Percentiles rank a stretch among this genome's conserved stretches.
phyloP scores from a whole-genome alignment of 208 protist genomes.

The Trypanosoma vivax region DNA sequence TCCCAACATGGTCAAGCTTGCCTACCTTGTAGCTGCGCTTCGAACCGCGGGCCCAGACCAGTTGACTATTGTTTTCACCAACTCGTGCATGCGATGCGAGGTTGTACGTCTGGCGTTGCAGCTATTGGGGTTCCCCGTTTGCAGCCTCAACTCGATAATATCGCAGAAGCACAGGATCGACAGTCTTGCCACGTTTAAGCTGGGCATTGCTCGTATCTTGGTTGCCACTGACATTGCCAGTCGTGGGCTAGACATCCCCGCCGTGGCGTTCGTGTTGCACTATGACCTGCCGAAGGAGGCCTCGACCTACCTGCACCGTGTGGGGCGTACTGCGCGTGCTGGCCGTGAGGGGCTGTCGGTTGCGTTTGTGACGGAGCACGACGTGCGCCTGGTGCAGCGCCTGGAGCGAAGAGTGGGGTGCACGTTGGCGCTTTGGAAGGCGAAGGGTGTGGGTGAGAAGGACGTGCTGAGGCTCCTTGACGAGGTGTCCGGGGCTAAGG shows the following conservation, averaged over 20 bases:
- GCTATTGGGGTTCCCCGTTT: slow-evolving; percentile 94
- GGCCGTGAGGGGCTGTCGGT: slow-evolving; percentile 61
- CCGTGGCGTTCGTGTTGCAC: slow-evolving; percentile 95
- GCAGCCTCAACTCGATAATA: slow-evolving; percentile 96
- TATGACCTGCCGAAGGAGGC: slow-evolving; percentile 95
- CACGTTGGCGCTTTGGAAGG: slow-evolving; percentile 40
- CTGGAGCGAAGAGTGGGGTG: slow-evolving; percentile 47
- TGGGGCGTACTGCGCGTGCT: slow-evolving; percentile 95
- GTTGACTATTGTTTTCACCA: slow-evolving; percentile 81
- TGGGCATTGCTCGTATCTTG: slow-evolving; percentile 84
- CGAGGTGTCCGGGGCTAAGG: slow-evolving; percentile 74
- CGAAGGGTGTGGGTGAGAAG: slow-evolving; percentile 38
- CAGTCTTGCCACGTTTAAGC: slow-evolving; percentile 96
- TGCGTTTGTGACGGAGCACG: slow-evolving; percentile 74
- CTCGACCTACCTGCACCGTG: slow-evolving; percentile 97
- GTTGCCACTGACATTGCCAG: slow-evolving; percentile 89
- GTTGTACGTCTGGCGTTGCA: slow-evolving; percentile 81
- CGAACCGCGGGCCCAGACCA: slow-evolving; percentile 46
- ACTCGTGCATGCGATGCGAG: slow-evolving; percentile 79
- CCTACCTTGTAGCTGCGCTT: slow-evolving; percentile 66
- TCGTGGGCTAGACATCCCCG: slow-evolving; percentile 96
- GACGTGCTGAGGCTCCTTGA: slow-evolving; percentile 62
- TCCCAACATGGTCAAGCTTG: slow-evolving; percentile 79
- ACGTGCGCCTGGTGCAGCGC: slow-evolving; percentile 63
- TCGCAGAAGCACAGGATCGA: slow-evolving; percentile 94